Base-by-base conservation (phyloP, 176 grass and related monocot species). In the Echinochloa phyllopogon region DNA sequence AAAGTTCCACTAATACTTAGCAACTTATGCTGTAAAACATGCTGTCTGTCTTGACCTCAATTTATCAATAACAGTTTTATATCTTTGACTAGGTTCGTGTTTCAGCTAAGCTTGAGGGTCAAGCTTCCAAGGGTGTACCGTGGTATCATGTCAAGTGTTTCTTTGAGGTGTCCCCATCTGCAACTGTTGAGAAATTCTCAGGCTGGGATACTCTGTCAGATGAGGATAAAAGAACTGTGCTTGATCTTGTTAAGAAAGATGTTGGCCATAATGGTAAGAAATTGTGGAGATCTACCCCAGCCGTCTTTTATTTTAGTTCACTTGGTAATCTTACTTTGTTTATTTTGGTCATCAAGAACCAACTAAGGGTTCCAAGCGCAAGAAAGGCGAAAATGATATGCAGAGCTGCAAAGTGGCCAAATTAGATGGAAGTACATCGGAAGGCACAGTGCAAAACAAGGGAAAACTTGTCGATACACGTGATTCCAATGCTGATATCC, bases 61-160 rank as follows among this genome's bases (percentile, higher is more conserved):
- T 76, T 75, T 76, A 33, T 55, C 6, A 3, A 21, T 90, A 82
- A 82, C 47, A 41, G 37, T 83, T 75, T 87, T 88, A 43, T 76
- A 75, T 94, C 69, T 40, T 59, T 85, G 67, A 63, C 65, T 88
- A 96, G 96, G 87, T 98, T 79, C 89, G 93, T 85, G 83, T 98
- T 55, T 95, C 96, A 65, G 86, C 85, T 42, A 98, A 98, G 69
- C 37, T 88, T 75, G 96, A 92, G 29, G 91, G 91, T 20, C 89
- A 94, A 88, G 93, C 87, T 77, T 74, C 89, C 27, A 89, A 83
- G 74, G 89, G 92, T 78, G 36, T 90, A 78, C 79, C 85, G 78
- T 94, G 96, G 96, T 88, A 93, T 71, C 96, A 98, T 84, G 74
- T 69, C 48, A 90, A 82, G 43, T 98, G 93, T 79, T 98, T 98